Percentiles rank a stretch among this genome's conserved stretches.
These are phyloP conservation scores for Ogataea naganishii DNA, from an alignment of 805 yeast species.

Conservation along the genomic window DNA sequence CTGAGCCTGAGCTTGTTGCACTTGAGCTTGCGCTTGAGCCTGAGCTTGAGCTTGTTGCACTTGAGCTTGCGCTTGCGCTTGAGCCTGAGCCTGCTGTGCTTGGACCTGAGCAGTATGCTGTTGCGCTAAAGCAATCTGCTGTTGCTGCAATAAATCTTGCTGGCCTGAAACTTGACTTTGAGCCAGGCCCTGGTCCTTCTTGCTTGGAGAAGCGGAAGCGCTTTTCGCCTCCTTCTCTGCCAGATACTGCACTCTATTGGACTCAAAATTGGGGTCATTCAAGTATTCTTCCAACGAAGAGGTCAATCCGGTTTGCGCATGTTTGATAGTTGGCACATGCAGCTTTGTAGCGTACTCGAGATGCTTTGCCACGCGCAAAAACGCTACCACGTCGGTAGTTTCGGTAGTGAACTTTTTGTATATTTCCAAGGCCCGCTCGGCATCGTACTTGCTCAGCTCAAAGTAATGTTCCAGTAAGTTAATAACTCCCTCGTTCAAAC, in stretches of 20 bases:
- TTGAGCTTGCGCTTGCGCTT: conserved; percentile 11
- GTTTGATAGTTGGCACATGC: conserved; percentile 92
- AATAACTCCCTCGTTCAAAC: conserved; percentile 91
- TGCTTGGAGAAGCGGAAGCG: not conserved
- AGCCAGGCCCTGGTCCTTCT: not conserved
- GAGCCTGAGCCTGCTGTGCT: conserved; percentile 8
- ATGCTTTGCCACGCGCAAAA: conserved; percentile 82
- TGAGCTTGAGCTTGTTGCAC: conserved; percentile 6
- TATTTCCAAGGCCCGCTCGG: conserved; percentile 75
- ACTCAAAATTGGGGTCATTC: conserved; percentile 77
- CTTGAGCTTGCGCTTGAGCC: conserved; percentile 1
- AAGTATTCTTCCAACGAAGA: conserved; percentile 82
- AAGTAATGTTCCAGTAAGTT: conserved; percentile 90
- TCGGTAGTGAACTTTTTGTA: conserved; percentile 80
- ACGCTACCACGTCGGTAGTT: conserved; percentile 81
- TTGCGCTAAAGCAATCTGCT: conserved; percentile 4
- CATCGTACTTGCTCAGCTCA: conserved; percentile 82
- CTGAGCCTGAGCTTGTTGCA: conserved; percentile 1
- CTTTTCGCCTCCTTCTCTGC: conserved; percentile 47
- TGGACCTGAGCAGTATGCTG: conserved; percentile 7
- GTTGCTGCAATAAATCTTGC: conserved; percentile 4
- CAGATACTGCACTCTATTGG: conserved; percentile 67
- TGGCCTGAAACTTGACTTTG: conserved; percentile 1
- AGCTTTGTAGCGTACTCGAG: conserved; percentile 79
- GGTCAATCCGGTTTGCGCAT: conserved; percentile 92